Evolutionary conservation across 2,329 filamentous ascomycete genomes (phyloP), one percentile per base, ranked within the genome.

Genomic region (Botrytis hyacinthi): DNA sequence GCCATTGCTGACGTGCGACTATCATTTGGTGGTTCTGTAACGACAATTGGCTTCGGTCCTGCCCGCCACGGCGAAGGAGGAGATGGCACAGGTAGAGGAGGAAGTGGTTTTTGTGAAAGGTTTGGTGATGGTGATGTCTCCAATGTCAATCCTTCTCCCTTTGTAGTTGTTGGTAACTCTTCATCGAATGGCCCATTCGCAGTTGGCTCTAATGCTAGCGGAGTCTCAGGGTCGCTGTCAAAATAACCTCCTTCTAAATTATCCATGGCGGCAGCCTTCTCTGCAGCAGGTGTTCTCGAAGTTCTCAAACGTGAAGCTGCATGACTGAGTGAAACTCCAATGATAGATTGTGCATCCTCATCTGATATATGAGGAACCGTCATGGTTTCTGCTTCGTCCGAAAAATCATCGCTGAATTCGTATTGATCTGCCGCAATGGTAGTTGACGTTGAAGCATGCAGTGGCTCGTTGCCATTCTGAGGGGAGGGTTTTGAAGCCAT

Each of bases 301-400:
- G 87, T 86, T 20, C 87, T 87, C 57, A 90, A 82, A 65, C 87
- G 86, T 7, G 87, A 87, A 14, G 88, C 89, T 35, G 84, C 83
- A 10, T 84, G 84, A 79, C 88, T 90, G 75, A 91, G 85, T 37
- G 88, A 84, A 3, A 88, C 87, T 78, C 89, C 88, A 68, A 91
- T 84, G 63, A 90, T 84, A 12, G 87, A 88, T 76, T 89, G 87
- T 7, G 86, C 88, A 76, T 87, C 87, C 77, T 90, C 87, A 73
- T 87, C 78, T 22, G 79, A 75, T 40, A 79, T 74, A 71, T 76
- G 70, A 57, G 74, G 74, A 42, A 75, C 65, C 20, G 74, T 61
- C 73, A 78, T 78, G 54, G 73, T 76, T 54, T 78, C 78, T 40
- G 63, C 51, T 16, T 78, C 77, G 61, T 77, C 76, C 22, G 73